phyloP scores from a whole-genome alignment of 352 stramenopile species.

The Aphanomyces invadans region DNA sequence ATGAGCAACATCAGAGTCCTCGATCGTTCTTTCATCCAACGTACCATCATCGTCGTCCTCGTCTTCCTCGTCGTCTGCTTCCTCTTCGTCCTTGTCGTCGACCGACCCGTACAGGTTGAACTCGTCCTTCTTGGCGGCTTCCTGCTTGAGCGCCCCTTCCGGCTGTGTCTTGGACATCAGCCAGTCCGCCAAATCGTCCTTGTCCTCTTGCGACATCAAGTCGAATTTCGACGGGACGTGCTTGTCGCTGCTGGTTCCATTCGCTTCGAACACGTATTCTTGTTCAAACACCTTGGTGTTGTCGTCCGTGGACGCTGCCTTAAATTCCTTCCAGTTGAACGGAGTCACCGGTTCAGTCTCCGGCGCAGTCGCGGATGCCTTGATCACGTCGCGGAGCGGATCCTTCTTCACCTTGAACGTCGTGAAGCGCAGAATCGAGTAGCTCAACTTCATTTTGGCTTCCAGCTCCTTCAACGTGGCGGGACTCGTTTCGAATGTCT shows the following conservation, averaged over 20 bases:
- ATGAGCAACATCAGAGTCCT: too few species aligned
- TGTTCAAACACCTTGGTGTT: constrained; percentile 17
- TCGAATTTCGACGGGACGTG: constrained; percentile 19
- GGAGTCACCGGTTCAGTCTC: background rate
- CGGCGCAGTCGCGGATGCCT: constrained; percentile 27
- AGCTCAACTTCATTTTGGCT: constrained; percentile 78
- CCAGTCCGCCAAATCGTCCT: constrained; percentile 25
- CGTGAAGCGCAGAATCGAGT: constrained; percentile 77
- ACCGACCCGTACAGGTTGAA: constrained; percentile 13
- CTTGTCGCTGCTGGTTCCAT: constrained; percentile 30
- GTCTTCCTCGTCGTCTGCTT: constrained; percentile 48
- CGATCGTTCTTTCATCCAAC: background rate
- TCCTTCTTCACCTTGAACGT: constrained; percentile 81
- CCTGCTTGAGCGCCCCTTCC: background rate
- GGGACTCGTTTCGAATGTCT: constrained; percentile 79
- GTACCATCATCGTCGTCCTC: constrained; percentile 27
- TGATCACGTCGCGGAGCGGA: constrained; percentile 47
- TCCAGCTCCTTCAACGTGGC: constrained; percentile 60
- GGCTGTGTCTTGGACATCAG: constrained; percentile 15
- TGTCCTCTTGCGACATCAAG: constrained; percentile 32
- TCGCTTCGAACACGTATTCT: constrained; percentile 24
- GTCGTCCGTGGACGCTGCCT: constrained; percentile 15
- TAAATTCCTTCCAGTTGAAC: constrained; percentile 23
- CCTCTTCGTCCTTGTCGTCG: constrained; percentile 29
- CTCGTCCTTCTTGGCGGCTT: constrained; percentile 22